phyloP scores from a whole-genome alignment of 73 alveolate genomes.

The Breviolum minutum region DNA sequence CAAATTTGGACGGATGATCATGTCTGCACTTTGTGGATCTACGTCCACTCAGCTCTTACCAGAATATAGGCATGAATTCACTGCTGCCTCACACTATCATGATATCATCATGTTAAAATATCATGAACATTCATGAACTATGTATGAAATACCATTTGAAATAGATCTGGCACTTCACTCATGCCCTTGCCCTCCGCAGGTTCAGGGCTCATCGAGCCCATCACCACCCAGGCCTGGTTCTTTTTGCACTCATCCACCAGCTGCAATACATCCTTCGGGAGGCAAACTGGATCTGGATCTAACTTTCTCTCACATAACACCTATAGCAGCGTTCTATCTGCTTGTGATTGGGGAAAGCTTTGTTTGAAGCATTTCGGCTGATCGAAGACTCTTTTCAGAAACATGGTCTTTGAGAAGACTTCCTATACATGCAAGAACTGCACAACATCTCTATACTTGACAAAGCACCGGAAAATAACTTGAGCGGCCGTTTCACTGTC shows the following conservation, averaged over 20 bases:
- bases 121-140: not conserved
- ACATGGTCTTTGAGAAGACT: too few relatives aligned
- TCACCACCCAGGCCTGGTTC: constrained; percentile 46
- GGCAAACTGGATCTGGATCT: not conserved
- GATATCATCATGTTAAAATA: not conserved
- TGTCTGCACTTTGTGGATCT: not conserved
- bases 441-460: too few relatives aligned
- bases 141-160: not conserved
- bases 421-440: too few relatives aligned
- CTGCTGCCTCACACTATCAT: not conserved
- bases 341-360: not conserved
- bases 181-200: not conserved
- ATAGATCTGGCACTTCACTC: not conserved
- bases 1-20: not conserved
- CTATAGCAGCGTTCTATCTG: not conserved
- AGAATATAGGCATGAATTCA: not conserved
- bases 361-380: not conserved
- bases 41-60: not conserved
- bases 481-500: too few relatives aligned
- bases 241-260: constrained; percentile 94
- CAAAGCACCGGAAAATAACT: too few relatives aligned
- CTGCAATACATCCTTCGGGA: constrained; percentile 59
- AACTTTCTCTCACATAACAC: not conserved
- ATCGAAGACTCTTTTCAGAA: too few relatives aligned
- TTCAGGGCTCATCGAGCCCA: not conserved